These are phyloP conservation scores for Primulina tabacum DNA, from an alignment of 257 asterid species.

Conservation along the genomic window DNA sequence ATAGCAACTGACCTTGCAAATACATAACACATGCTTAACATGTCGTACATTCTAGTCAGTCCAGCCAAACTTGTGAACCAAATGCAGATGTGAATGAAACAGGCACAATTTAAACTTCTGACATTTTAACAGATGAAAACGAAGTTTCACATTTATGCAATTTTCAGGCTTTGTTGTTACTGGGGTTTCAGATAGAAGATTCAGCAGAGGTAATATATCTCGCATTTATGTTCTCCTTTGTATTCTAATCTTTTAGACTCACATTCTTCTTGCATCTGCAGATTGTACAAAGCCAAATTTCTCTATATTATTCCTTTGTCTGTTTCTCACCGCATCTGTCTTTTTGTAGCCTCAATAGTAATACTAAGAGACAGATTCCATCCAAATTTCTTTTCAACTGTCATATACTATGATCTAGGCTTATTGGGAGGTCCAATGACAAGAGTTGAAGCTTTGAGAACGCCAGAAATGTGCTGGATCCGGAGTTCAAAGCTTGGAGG, in stretches of 20 bases:
- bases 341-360: neutral
- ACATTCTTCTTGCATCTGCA: neutral
- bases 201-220: slow-evolving; percentile 55
- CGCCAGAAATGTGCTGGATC: too few relatives aligned
- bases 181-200: slow-evolving; percentile 76
- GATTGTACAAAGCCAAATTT: neutral
- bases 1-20: neutral
- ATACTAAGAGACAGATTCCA: neutral
- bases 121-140: neutral
- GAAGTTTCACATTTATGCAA: slow-evolving; percentile 11
- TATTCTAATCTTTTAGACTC: neutral
- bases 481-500: too few relatives aligned
- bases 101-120: neutral
- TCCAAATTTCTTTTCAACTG: neutral
- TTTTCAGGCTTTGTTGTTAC: slow-evolving; percentile 75
- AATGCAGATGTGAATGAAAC: neutral
- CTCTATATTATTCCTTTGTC: neutral
- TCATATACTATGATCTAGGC: too few relatives aligned
- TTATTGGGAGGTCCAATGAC: too few relatives aligned
- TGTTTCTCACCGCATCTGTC: neutral
- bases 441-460: too few relatives aligned
- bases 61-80: neutral
- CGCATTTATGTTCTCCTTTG: neutral
- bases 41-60: neutral
- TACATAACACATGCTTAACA: neutral